A percentile compares a stretch with the other conserved stretches of the same genome.
Evolutionary conservation across 371 early-diverging fungal species (phyloP).

Genomic region (Gilbertella persicaria): DNA sequence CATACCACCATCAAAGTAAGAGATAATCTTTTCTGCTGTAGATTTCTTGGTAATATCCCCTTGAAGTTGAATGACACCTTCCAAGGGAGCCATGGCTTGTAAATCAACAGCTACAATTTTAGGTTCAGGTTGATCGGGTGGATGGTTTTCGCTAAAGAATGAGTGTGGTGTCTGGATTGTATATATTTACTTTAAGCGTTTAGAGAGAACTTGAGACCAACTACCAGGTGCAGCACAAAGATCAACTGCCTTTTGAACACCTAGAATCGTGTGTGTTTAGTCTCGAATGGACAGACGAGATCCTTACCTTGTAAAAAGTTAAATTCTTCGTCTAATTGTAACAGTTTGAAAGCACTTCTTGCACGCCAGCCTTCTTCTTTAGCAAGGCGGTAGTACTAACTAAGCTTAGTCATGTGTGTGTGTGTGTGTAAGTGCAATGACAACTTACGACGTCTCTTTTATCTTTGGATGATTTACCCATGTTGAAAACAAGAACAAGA

Average conservation of each 20-base stretch:
- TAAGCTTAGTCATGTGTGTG: neutral
- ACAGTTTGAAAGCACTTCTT: slow-evolving; percentile 97
- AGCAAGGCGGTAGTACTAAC: slow-evolving; percentile 90
- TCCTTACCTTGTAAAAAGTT: slow-evolving; percentile 75
- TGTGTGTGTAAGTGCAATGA: no score
- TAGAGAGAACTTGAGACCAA: slow-evolving; percentile 97
- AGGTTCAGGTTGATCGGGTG: slow-evolving; percentile 54
- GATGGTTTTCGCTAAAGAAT: slow-evolving; percentile 55
- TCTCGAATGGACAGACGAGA: neutral
- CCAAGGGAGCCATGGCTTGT: slow-evolving; percentile 97
- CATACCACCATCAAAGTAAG: slow-evolving; percentile 83
- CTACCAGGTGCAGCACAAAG: slow-evolving; percentile 99
- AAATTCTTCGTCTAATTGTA: slow-evolving; percentile 67
- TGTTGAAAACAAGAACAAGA: slow-evolving; percentile 11
- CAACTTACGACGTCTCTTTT: slow-evolving; percentile 86
- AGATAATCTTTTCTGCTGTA: slow-evolving; percentile 90
- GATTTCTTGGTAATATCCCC: slow-evolving; percentile 98
- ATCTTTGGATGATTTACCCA: slow-evolving; percentile 90
- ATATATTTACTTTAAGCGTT: slow-evolving; percentile 37
- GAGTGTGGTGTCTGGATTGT: neutral
- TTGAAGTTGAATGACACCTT: slow-evolving; percentile 92
- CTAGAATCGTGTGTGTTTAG: no score
- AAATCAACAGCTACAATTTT: slow-evolving; percentile 98
- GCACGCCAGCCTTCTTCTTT: slow-evolving; percentile 98
- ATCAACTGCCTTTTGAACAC: slow-evolving; percentile 93